Conservation (phyloP, 2,329 filamentous ascomycete species). For the Xylariaceae sp. region DNA sequence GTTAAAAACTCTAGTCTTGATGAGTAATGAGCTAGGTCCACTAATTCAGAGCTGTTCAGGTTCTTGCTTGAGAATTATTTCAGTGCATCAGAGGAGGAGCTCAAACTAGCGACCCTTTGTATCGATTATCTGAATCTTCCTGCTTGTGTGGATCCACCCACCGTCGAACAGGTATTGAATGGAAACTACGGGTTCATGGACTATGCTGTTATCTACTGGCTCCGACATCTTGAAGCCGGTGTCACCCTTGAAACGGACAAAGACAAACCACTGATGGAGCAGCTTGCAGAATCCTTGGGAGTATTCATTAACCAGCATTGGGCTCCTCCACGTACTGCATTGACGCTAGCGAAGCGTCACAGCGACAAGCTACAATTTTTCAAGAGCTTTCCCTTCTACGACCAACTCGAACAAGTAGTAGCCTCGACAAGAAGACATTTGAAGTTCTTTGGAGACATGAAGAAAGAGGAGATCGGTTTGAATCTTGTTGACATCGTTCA, state of each 20-base stretch:
- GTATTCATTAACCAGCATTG: conserved; percentile 1
- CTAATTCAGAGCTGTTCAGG: background rate
- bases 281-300: conserved; percentile 2
- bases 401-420: conserved; percentile 2
- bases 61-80: background rate
- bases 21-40: background rate
- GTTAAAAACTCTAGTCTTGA: background rate
- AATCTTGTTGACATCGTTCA: background rate
- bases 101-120: conserved; percentile 2
- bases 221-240: conserved; percentile 2
- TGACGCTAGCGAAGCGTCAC: background rate
- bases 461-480: conserved; percentile 5
- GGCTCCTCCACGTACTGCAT: background rate
- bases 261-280: background rate
- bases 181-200: conserved; percentile 5
- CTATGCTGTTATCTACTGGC: conserved; percentile 10
- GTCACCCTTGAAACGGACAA: background rate
- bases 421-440: background rate
- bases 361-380: background rate
- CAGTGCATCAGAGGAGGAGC: background rate
- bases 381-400: background rate
- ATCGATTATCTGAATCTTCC: conserved; percentile 12
- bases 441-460: background rate
- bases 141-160: background rate
- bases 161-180: background rate